Evolutionary conservation across 352 stramenopile genomes (phyloP).

Genomic region (Aphanomyces stellatus): DNA sequence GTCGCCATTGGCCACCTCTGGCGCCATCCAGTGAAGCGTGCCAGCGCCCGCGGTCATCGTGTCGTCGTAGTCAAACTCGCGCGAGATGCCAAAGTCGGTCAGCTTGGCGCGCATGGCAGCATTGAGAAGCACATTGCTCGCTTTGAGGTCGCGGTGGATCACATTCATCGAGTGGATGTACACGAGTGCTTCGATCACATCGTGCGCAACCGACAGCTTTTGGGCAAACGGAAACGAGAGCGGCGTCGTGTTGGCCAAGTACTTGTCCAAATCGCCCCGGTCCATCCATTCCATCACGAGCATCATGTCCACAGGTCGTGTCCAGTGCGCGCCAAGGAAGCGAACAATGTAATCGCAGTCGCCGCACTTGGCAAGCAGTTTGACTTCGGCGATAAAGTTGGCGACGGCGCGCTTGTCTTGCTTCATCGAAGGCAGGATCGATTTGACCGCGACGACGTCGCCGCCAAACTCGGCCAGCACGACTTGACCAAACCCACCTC

Average conservation of each 20-base stretch:
- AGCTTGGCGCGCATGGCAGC: constrained; percentile 1
- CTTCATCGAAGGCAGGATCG: too few species aligned
- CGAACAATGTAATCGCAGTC: not conserved
- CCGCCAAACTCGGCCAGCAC: not conserved
- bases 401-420: too few species aligned
- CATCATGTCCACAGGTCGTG: not conserved
- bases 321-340: not conserved
- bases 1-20: too few species aligned
- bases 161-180: constrained; percentile 40
- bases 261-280: not conserved
- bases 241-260: not conserved
- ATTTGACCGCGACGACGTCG: not conserved
- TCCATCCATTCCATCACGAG: not conserved
- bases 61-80: not conserved
- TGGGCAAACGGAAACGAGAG: not conserved
- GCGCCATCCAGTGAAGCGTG: too few species aligned
- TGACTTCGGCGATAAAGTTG: too few species aligned
- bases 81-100: constrained; percentile 13
- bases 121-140: constrained; percentile 47
- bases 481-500: too few species aligned
- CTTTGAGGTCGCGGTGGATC: constrained; percentile 52
- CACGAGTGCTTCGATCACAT: constrained; percentile 32
- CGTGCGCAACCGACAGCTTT: constrained; percentile 23
- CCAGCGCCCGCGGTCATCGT: not conserved
- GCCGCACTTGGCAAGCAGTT: too few species aligned